These are phyloP conservation scores for Mrakia hoshinonis DNA, from an alignment of 768 basidiomycete genomes.

Conservation along the genomic window DNA sequence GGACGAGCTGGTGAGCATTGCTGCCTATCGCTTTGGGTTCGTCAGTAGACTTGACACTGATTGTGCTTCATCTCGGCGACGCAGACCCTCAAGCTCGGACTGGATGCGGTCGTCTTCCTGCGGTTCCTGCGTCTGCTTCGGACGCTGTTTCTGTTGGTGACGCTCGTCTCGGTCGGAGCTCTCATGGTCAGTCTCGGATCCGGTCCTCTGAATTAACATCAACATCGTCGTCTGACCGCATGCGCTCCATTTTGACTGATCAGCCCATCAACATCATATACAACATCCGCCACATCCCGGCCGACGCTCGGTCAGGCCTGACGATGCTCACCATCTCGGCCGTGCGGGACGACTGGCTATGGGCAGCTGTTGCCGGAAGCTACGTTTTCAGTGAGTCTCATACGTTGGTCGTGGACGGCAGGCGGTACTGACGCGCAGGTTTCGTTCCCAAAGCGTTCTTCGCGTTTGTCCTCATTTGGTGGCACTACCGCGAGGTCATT, in stretches of 20 bases:
- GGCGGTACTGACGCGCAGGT: too few species aligned
- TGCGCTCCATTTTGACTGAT: neutral
- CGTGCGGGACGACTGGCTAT: neutral
- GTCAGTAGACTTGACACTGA: too few species aligned
- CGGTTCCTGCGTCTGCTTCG: conserved; percentile 15
- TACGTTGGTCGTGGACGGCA: too few species aligned
- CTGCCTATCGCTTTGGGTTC: neutral
- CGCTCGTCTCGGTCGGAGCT: conserved; percentile 2
- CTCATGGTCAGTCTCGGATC: neutral
- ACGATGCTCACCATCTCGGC: neutral
- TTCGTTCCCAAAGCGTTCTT: conserved; percentile 12
- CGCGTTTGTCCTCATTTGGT: conserved; percentile 12
- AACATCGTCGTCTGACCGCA: neutral
- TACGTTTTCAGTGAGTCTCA: conserved; percentile 19
- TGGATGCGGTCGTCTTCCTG: conserved; percentile 4
- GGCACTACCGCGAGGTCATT: conserved; percentile 4
- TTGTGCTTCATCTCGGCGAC: neutral
- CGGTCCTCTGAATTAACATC: too few species aligned
- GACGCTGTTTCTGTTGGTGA: neutral
- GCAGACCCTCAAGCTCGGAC: conserved; percentile 7
- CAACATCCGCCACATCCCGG: neutral
- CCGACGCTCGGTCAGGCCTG: neutral
- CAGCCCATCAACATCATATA: conserved; percentile 13
- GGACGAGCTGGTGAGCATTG: conserved; percentile 5
- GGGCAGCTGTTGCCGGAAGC: neutral